Base-by-base conservation (phyloP, 2,329 filamentous ascomycete genomes). In the Fusarium phyllophilum region DNA sequence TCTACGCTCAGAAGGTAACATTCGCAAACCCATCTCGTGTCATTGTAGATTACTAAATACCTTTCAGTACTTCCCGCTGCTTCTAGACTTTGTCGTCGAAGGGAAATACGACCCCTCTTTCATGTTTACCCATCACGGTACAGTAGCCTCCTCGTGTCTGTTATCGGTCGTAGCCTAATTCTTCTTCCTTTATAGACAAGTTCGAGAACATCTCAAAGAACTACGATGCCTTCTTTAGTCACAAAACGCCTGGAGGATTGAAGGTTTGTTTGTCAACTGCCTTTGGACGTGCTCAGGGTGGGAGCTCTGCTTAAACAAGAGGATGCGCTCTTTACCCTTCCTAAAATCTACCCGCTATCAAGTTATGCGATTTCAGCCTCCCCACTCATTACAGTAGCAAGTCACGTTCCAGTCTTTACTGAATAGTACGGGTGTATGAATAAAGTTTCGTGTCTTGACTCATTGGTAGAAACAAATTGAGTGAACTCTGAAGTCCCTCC, bases 61-160 rank as follows among this genome's bases (percentile, higher is more conserved):
- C 8, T 15, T 8, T 3, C 17, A 64, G 62, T 62, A 64, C 14
- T 64, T 62, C 17, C 56, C 62, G 0, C 24, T 44, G n/a, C 62
- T 64, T 38, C 26, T 64, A 1, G 22, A 62, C 20, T 14, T 62
- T 33, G 56, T 64, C 8, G 17, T 62, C 15, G n/a, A 64, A 10
- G 62, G 62, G 1, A 51, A 51, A 62, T 62, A 64, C 13, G 62
- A 64, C 4, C 62, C 55, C 9, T 64, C 56, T 1, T 64, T 64
- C 17, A 49, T 64, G 36, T 64, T 64, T 8, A 64, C 62, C 0
- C 56, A 64, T 12, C 29, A 62, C 8, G 62, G 62, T 62, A 64
- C 6, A 39, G 17, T 41, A 26, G 2, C 4, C 10, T 24, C 3
- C 15, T 4, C n/a, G 4, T 1, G 1, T 22, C 3, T 11, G 4